These are phyloP conservation scores for Lasiosphaeria hispida DNA, from an alignment of 495 filamentous ascomycete genomes.

Conservation along the genomic window DNA sequence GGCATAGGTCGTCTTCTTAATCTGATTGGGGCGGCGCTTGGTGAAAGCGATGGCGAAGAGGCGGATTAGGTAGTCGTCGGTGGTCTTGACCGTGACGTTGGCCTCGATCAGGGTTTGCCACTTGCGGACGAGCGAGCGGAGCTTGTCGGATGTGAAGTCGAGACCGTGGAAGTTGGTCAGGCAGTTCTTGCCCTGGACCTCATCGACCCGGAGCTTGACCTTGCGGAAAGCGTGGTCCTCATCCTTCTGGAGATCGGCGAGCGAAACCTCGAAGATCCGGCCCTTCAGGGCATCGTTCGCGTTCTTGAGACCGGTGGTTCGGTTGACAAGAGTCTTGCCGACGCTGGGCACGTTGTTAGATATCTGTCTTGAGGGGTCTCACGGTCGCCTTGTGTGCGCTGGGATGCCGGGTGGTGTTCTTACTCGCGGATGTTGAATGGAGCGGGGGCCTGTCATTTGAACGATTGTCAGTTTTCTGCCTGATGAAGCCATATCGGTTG, in stretches of 20 bases:
- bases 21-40: conserved; percentile 96
- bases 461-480: conserved; percentile 20
- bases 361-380: conserved; percentile 13
- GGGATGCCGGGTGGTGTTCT: conserved; percentile 38
- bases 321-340: conserved; percentile 98
- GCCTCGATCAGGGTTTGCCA: conserved; percentile 99
- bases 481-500: background rate
- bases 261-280: conserved; percentile 96
- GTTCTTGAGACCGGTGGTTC: conserved; percentile 98
- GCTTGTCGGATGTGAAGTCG: conserved; percentile 99
- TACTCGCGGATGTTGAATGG: conserved; percentile 97
- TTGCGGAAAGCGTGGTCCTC: conserved; percentile 99
- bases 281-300: conserved; percentile 98
- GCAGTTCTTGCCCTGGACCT: conserved; percentile 99
- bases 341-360: conserved; percentile 63
- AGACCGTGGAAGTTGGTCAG: conserved; percentile 99
- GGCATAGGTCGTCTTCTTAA: conserved; percentile 99
- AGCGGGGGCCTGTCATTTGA: conserved; percentile 70
- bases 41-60: conserved; percentile 99
- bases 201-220: conserved; percentile 96
- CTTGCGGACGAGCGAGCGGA: conserved; percentile 97
- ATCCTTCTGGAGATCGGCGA: conserved; percentile 98
- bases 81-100: conserved; percentile 99
- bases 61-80: conserved; percentile 97
- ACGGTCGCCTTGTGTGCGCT: conserved; percentile 5